phyloP scores from a whole-genome alignment of 371 early-diverging fungal genomes.

The Mucor racemosus region DNA sequence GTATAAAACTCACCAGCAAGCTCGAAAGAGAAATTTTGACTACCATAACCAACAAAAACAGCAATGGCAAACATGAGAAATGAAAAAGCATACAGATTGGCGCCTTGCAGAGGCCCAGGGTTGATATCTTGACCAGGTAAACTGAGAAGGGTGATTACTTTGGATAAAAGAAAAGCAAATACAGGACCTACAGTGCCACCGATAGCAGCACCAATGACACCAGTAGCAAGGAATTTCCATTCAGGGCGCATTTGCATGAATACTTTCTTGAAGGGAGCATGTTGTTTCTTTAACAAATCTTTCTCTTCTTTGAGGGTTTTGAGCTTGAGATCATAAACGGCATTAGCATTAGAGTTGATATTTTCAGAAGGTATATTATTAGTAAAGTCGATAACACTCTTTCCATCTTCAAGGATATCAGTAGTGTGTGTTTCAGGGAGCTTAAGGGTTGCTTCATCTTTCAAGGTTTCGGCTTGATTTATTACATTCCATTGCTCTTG shows the following conservation, averaged over 20 bases:
- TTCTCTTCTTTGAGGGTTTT: constrained; percentile 43
- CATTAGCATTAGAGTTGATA: constrained; percentile 9
- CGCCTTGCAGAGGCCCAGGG: constrained; percentile 46
- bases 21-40: constrained; percentile 39
- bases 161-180: constrained; percentile 13
- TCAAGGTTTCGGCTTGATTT: not conserved
- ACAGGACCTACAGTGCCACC: constrained; percentile 54
- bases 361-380: not conserved
- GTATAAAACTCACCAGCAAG: constrained; percentile 61
- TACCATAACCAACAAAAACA: constrained; percentile 47
- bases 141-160: constrained; percentile 11
- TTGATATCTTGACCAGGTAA: constrained; percentile 29
- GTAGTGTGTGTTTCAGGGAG: not conserved
- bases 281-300: constrained; percentile 42
- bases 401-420: not conserved
- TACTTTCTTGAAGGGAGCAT: constrained; percentile 48
- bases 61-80: constrained; percentile 55
- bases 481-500: constrained; percentile 20
- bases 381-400: not conserved
- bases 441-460: not conserved
- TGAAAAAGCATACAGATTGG: constrained; percentile 73
- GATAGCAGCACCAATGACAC: constrained; percentile 46
- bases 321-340: constrained; percentile 41
- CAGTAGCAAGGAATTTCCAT: constrained; percentile 39
- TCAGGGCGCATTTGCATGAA: constrained; percentile 38